Conservation (phyloP, 2,329 filamentous ascomycete species). For the Aspergillus proliferans region DNA sequence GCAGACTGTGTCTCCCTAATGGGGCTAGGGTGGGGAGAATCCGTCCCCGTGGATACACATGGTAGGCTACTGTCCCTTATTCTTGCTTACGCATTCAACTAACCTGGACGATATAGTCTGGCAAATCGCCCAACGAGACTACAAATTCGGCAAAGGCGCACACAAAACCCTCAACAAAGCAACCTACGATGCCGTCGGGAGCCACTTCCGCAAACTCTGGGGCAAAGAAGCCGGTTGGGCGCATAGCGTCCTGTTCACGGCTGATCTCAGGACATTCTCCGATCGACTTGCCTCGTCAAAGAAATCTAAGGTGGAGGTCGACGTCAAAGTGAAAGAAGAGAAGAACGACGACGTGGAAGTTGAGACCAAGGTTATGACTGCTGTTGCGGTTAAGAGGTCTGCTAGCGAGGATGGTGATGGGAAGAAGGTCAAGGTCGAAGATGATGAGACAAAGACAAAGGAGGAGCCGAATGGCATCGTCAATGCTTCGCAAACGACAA, state of each 20-base stretch:
- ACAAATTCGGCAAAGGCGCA: slow-evolving; percentile 79
- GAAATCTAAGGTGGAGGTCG: slow-evolving; percentile 27
- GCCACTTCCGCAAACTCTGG: slow-evolving; percentile 86
- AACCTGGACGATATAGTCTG: slow-evolving; percentile 54
- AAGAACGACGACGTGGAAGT: slow-evolving; percentile 23
- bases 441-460: slow-evolving; percentile 10
- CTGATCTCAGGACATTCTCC: slow-evolving; percentile 79
- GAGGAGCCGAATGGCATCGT: slow-evolving; percentile 12
- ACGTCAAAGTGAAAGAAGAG: slow-evolving; percentile 15
- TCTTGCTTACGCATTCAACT: neutral
- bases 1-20: slow-evolving; percentile 95
- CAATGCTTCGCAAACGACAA: slow-evolving; percentile 17
- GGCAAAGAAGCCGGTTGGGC: slow-evolving; percentile 94
- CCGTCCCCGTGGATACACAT: slow-evolving; percentile 94
- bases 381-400: slow-evolving; percentile 18
- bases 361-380: slow-evolving; percentile 21
- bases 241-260: slow-evolving; percentile 92
- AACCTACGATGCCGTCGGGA: slow-evolving; percentile 83
- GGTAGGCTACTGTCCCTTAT: slow-evolving; percentile 31
- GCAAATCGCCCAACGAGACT: slow-evolving; percentile 96
- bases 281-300: slow-evolving; percentile 49
- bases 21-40: slow-evolving; percentile 91
- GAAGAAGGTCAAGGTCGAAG: neutral
- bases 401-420: slow-evolving; percentile 11
- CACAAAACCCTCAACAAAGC: slow-evolving; percentile 79